Conservation (phyloP, 768 basidiomycete genomes). For the Hericium coralloides region DNA sequence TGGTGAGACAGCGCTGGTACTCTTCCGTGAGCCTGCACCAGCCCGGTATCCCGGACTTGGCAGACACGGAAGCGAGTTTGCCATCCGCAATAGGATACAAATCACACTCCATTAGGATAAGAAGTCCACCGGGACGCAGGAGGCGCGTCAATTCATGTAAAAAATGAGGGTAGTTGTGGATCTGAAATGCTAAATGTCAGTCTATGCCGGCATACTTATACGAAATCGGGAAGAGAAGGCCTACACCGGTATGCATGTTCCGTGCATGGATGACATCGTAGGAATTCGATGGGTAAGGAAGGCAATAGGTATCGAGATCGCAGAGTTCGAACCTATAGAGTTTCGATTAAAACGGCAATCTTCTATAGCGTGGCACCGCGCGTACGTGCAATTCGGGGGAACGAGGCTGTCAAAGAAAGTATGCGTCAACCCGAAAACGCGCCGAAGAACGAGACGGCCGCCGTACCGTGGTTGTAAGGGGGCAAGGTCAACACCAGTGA, state of each 20-base stretch:
- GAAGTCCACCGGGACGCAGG: constrained; percentile 61
- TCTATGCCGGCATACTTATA: background rate
- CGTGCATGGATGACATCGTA: constrained; percentile 69
- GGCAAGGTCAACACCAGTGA: constrained; percentile 63
- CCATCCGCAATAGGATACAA: constrained; percentile 41
- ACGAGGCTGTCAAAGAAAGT: constrained; percentile 35
- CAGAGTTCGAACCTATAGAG: constrained; percentile 56
- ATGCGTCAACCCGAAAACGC: background rate
- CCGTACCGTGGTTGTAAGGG: constrained; percentile 62
- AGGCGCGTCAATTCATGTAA: constrained; percentile 55
- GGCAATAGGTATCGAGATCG: constrained; percentile 48
- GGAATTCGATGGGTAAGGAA: constrained; percentile 54
- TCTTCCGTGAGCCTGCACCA: constrained; percentile 62
- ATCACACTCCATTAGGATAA: constrained; percentile 58
- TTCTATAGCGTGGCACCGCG: constrained; percentile 5
- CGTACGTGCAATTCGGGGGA: constrained; percentile 68
- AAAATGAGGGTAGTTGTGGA: constrained; percentile 52
- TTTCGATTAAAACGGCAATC: background rate
- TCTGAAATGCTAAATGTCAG: constrained; percentile 26
- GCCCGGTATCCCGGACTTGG: constrained; percentile 34
- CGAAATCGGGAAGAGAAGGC: constrained; percentile 18
- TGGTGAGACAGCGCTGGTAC: constrained; percentile 44
- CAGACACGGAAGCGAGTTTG: constrained; percentile 25
- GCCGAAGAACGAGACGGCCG: background rate
- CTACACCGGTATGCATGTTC: constrained; percentile 57